Percentiles rank a stretch among this genome's conserved stretches.
Evolutionary conservation across 192 early-diverging fungal genomes (phyloP).

Genomic region (Coemansia sp.): DNA sequence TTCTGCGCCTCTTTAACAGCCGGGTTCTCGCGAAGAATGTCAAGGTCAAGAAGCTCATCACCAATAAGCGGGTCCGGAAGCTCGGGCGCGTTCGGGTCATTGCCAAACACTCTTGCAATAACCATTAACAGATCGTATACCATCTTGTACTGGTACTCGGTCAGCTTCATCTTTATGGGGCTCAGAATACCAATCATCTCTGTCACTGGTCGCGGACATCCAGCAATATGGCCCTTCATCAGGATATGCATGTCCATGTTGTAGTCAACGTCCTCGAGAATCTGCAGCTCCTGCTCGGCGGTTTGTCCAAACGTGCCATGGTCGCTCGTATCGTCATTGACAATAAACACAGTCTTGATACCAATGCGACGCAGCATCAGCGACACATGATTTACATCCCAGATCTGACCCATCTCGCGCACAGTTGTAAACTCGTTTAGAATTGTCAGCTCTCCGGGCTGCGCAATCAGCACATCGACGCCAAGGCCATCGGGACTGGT

Average conservation of each 20-base stretch:
- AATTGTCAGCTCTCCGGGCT: slow-evolving; percentile 85
- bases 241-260: slow-evolving; percentile 64
- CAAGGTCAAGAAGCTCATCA: slow-evolving; percentile 31
- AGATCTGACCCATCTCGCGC: slow-evolving; percentile 43
- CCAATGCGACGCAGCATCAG: slow-evolving; percentile 59
- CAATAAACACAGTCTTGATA: slow-evolving; percentile 56
- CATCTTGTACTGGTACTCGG: slow-evolving; percentile 80
- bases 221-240: slow-evolving; percentile 55
- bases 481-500: slow-evolving; percentile 1
- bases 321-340: slow-evolving; percentile 39
- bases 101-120: slow-evolving; percentile 41
- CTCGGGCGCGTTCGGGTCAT: slow-evolving; percentile 20
- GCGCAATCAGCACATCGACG: slow-evolving; percentile 67
- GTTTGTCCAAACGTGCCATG: slow-evolving; percentile 52
- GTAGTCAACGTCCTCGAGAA: slow-evolving; percentile 82
- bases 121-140: slow-evolving; percentile 58
- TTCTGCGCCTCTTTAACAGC: slow-evolving; percentile 24
- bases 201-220: slow-evolving; percentile 57
- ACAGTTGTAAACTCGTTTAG: slow-evolving; percentile 68
- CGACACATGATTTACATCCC: slow-evolving; percentile 63
- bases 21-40: slow-evolving; percentile 40
- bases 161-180: slow-evolving; percentile 75
- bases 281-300: slow-evolving; percentile 56
- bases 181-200: slow-evolving; percentile 66
- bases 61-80: slow-evolving; percentile 24